phyloP scores from a whole-genome alignment of 345 rosid genomes.

The Clausena lansium region DNA sequence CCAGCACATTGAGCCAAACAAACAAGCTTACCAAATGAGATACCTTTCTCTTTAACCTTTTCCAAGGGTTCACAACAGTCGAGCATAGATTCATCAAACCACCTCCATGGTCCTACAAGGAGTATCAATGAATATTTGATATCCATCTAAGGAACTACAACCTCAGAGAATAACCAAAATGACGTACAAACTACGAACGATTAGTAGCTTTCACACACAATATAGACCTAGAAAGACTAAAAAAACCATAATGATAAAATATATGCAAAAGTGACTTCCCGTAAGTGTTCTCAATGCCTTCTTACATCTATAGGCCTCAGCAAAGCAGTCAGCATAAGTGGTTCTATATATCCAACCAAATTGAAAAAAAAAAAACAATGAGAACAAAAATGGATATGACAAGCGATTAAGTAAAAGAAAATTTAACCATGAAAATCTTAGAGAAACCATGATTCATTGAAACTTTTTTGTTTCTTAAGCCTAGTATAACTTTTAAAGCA shows the following conservation, averaged over 20 bases:
- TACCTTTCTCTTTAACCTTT: constrained; percentile 72
- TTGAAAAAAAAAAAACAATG: neutral
- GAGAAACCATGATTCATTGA: neutral
- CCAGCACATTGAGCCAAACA: constrained; percentile 94
- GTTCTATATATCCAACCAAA: neutral
- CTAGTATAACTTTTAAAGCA: neutral
- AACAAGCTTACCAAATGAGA: constrained; percentile 84
- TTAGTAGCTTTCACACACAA: neutral
- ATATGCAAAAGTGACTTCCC: neutral
- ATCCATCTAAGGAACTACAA: neutral
- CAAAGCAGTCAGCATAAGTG: neutral
- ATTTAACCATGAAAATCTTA: neutral
- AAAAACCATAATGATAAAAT: neutral
- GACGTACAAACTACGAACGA: neutral
- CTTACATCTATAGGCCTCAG: neutral
- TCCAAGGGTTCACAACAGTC: constrained; percentile 94
- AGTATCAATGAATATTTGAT: constrained; percentile 15
- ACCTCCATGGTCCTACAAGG: constrained; percentile 93
- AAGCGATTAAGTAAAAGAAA: neutral
- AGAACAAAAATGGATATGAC: neutral
- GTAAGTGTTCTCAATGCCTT: neutral
- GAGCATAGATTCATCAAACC: constrained; percentile 97
- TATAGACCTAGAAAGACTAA: neutral
- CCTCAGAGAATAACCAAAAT: constrained; percentile 6
- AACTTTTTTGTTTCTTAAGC: neutral